Evolutionary conservation across 169 alveolate genomes (phyloP).

Genomic region (Plasmodium gallinaceum): DNA sequence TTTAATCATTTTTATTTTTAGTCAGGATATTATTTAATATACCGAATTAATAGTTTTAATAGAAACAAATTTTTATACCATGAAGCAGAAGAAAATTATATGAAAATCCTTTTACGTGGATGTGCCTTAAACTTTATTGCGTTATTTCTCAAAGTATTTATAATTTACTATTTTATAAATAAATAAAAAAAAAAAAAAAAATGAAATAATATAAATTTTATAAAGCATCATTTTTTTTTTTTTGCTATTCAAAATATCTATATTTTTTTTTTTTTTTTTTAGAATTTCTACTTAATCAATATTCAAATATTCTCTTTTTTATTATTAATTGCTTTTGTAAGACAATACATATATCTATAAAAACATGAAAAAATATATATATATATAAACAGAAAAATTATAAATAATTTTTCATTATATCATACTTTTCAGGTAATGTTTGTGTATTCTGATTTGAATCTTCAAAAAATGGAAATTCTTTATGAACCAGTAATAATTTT

Average conservation of each 20-base stretch:
- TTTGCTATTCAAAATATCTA: neutral
- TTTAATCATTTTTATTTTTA: neutral
- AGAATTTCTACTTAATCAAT: slow-evolving; percentile 33
- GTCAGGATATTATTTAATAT: slow-evolving; percentile 39
- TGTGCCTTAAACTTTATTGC: slow-evolving; percentile 15
- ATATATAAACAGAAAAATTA: neutral
- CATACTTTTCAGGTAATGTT: slow-evolving; percentile 1
- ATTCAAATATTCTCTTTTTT: slow-evolving; percentile 23
- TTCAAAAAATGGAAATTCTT: slow-evolving; percentile 40
- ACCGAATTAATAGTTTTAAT: neutral
- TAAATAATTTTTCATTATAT: neutral
- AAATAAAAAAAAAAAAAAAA: neutral
- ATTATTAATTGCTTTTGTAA: slow-evolving; percentile 29
- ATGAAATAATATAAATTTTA: neutral
- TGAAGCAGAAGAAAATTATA: slow-evolving; percentile 16
- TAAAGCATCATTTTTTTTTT: neutral
- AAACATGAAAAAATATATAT: neutral
- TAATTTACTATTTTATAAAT: neutral
- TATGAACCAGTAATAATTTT: slow-evolving; percentile 34
- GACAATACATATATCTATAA: neutral
- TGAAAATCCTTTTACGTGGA: slow-evolving; percentile 16
- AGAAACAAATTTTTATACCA: slow-evolving; percentile 17
- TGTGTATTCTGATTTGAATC: slow-evolving; percentile 39
- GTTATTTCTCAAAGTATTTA: slow-evolving; percentile 29
- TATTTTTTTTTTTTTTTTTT: neutral